phyloP scores from a whole-genome alignment of 176 grass and related monocot species.

The Eremochloa ophiuroides region DNA sequence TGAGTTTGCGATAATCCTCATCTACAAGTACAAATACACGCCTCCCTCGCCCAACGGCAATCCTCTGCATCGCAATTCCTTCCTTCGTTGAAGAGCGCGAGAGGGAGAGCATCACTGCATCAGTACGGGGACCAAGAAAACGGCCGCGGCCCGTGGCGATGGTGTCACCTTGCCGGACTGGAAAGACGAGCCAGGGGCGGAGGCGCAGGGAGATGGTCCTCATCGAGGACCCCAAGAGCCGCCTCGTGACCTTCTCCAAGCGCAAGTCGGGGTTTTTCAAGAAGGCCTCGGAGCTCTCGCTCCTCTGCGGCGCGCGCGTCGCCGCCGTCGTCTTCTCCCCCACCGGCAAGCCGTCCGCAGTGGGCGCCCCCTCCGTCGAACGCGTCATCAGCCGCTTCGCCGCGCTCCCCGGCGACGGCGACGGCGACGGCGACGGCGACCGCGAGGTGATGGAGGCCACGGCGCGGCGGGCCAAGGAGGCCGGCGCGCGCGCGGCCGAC shows the following conservation, averaged over 20 bases:
- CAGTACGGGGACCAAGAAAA: neutral
- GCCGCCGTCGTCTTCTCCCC: neutral
- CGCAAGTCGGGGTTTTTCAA: neutral
- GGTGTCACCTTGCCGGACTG: neutral
- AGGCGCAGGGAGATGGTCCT: neutral
- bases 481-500: neutral
- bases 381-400: neutral
- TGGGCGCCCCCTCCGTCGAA: neutral
- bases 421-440: neutral
- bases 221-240: neutral
- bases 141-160: neutral
- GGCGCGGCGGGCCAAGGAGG: neutral
- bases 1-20: too few relatives aligned
- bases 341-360: neutral
- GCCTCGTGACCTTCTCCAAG: neutral
- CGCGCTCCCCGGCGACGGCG: neutral
- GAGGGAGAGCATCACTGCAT: neutral
- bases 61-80: neutral
- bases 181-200: neutral
- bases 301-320: neutral
- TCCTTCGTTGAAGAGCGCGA: neutral
- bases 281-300: neutral
- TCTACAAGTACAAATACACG: neutral
- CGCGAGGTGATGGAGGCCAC: neutral
- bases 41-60: neutral